Base-by-base conservation (phyloP, 2,329 filamentous ascomycete species). In the Fusarium sororula region DNA sequence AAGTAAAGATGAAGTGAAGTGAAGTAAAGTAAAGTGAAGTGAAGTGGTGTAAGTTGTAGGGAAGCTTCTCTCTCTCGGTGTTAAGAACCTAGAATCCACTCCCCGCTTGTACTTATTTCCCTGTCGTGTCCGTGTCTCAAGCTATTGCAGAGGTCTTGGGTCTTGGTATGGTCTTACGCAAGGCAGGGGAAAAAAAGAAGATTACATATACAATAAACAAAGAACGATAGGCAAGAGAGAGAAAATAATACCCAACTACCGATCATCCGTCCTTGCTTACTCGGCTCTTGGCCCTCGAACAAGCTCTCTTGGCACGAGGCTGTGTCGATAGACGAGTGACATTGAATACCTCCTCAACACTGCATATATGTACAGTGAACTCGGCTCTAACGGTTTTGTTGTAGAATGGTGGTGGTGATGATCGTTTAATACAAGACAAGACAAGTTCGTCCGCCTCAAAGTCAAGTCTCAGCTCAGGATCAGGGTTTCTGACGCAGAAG, bases 371-470 rank as follows among this genome's bases (percentile, higher is more conserved):
- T n/a, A n/a, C 24, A 39, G 35, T 39, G 35, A 39, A 17, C 18
- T 54, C 32, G 60, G 60, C 57, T 51, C 32, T 13, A 38, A 58
- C 59, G 30, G 51, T 44, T 61, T 61, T 32, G 10, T 37, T 30
- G 56, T n/a, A 30, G 35, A 42, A 28, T 59, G 42, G 56, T 38
- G 24, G 24, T 50, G 24, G 20, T 51, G 42, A 18, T 38, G 44
- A 41, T 60, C 24, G 26, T 59, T 50, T 28, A 58, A 50, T 54
- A 35, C 55, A 50, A 50, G 35, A 18, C 35, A 18, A 55, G 51
- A 55, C 55, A 65, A 63, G 55, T 39, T 48, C 37, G 28, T 66
- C 72, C 63, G 72, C 72, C 72, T 74, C 64, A 72, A 72, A 74
- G 68, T 59, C 68, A 66, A 72, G 42, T 51, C 28, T 72, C 68